These are phyloP conservation scores for Chlamydomonas sp. DNA, from an alignment of 139 green algal species.

Conservation along the genomic window DNA sequence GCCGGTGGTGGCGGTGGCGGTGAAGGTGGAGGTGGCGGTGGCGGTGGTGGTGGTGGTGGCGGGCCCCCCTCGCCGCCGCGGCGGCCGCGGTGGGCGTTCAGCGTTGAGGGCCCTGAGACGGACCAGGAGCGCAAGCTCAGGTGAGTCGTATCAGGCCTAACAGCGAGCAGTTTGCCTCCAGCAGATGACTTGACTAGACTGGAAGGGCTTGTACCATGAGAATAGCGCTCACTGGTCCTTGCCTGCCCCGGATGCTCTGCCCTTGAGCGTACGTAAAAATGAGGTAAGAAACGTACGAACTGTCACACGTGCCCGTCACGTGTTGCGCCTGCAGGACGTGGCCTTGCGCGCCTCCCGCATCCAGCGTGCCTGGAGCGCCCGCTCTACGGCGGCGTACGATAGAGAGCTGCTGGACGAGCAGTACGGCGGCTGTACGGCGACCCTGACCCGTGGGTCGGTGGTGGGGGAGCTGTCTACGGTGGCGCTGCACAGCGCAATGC, in stretches of 20 bases:
- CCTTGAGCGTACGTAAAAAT: too few species aligned
- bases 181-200: too few species aligned
- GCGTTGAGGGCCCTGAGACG: slow-evolving; percentile 24
- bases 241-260: too few species aligned
- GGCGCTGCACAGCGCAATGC: slow-evolving; percentile 11
- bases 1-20: background rate
- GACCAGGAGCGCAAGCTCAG: slow-evolving; percentile 5
- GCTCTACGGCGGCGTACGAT: background rate
- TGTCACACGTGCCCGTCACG: too few species aligned
- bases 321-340: slow-evolving; percentile 2
- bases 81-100: background rate
- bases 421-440: background rate
- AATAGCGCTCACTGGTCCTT: too few species aligned
- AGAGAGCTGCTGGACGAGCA: slow-evolving; percentile 11
- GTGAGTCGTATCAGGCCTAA: background rate
- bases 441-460: background rate
- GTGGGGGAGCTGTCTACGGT: slow-evolving; percentile 28
- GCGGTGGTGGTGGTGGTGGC: background rate
- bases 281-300: too few species aligned
- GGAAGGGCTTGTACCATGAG: too few species aligned
- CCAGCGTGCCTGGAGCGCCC: background rate
- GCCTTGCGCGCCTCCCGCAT: slow-evolving; percentile 21
- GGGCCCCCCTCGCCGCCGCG: background rate
- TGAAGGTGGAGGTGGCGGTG: background rate
- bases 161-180: too few species aligned